Evolutionary conservation across 352 stramenopile genomes (phyloP).

Genomic region (Phytophthora idaei): DNA sequence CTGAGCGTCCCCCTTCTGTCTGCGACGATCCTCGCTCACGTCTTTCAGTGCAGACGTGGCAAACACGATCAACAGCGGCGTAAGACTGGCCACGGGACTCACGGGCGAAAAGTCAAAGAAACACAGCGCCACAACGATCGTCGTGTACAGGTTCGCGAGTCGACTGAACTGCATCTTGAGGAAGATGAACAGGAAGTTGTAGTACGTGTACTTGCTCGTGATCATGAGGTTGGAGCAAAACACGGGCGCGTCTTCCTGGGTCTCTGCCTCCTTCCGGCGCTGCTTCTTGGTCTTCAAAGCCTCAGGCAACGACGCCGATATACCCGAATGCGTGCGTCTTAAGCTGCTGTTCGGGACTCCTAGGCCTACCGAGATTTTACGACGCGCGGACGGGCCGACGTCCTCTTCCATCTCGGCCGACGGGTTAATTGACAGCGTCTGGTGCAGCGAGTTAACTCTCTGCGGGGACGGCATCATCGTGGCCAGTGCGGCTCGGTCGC

Average conservation of each 20-base stretch:
- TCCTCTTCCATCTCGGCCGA: slow-evolving; percentile 49
- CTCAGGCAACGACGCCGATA: slow-evolving; percentile 24
- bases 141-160: slow-evolving; percentile 90
- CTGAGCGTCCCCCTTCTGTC: slow-evolving; percentile 76
- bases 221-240: slow-evolving; percentile 84
- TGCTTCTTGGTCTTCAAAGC: slow-evolving; percentile 39
- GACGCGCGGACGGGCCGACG: slow-evolving; percentile 41
- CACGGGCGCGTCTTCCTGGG: slow-evolving; percentile 30
- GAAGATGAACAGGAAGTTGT: slow-evolving; percentile 91
- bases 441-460: slow-evolving; percentile 49
- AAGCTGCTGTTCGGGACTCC: slow-evolving; percentile 29
- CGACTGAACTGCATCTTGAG: slow-evolving; percentile 92
- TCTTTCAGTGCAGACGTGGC: slow-evolving; percentile 89
- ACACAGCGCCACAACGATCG: slow-evolving; percentile 88
- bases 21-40: slow-evolving; percentile 79
- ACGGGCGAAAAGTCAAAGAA: slow-evolving; percentile 90
- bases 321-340: slow-evolving; percentile 30
- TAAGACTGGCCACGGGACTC: slow-evolving; percentile 82
- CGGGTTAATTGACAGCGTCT: slow-evolving; percentile 68
- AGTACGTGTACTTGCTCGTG: slow-evolving; percentile 92
- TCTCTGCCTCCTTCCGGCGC: slow-evolving; percentile 30
- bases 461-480: slow-evolving; percentile 75
- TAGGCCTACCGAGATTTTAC: slow-evolving; percentile 51
- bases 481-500: slow-evolving; percentile 74
- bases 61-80: slow-evolving; percentile 88